Percentiles rank a stretch among this genome's conserved stretches.
phyloP scores from a whole-genome alignment of 306 rosid species.

The Lithocarpus polystachyus region DNA sequence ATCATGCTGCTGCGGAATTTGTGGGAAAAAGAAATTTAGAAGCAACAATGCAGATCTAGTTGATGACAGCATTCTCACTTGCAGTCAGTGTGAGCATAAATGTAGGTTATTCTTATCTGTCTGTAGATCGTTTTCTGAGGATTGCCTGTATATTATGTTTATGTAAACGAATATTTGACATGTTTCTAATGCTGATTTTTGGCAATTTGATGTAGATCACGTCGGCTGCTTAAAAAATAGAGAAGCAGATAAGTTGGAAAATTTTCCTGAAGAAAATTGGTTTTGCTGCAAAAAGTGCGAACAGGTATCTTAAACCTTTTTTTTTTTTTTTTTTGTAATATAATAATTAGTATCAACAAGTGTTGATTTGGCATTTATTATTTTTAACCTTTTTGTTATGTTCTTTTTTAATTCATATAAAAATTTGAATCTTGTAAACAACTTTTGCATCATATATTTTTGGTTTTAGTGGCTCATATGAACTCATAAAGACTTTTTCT shows the following conservation, averaged over 20 bases:
- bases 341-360: neutral
- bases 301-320: constrained; percentile 44
- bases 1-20: constrained; percentile 70
- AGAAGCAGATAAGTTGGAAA: constrained; percentile 22
- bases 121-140: neutral
- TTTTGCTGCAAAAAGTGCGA: constrained; percentile 65
- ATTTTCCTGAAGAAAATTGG: constrained; percentile 33
- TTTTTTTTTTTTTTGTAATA: neutral
- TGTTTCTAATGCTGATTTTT: constrained; percentile 15
- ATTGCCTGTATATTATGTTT: neutral
- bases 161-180: constrained; percentile 1
- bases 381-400: neutral
- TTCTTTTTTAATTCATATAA: neutral
- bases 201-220: constrained; percentile 60
- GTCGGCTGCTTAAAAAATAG: constrained; percentile 45
- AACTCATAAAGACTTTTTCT: neutral
- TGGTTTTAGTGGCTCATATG: neutral
- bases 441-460: neutral
- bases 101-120: constrained; percentile 40
- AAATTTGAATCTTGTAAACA: neutral
- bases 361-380: neutral
- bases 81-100: constrained; percentile 74
- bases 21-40: constrained; percentile 43
- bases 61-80: constrained; percentile 36
- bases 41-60: constrained; percentile 27